Evolutionary conservation across 108 stramenopile species (phyloP).

Genomic region (Seminavis robusta): DNA sequence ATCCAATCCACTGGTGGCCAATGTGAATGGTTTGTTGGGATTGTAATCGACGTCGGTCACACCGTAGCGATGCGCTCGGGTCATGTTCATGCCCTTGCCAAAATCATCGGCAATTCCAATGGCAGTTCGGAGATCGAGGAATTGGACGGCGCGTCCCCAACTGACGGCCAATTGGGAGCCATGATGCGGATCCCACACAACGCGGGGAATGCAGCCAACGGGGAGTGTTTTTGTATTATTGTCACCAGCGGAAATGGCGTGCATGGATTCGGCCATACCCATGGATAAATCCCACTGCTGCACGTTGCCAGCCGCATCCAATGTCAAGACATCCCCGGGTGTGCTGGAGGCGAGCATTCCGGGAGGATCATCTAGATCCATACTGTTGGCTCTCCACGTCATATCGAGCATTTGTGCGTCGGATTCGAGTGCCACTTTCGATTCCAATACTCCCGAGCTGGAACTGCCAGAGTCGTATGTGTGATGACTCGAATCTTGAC

Average conservation of each 20-base stretch:
- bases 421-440: no score
- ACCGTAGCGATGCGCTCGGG: slow-evolving; percentile 72
- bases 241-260: background rate
- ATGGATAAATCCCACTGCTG: slow-evolving; percentile 27
- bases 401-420: no score
- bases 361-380: no score
- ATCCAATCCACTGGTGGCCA: slow-evolving; percentile 90
- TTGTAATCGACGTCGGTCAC: slow-evolving; percentile 90
- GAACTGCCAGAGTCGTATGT: no score
- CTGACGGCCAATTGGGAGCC: slow-evolving; percentile 39
- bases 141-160: slow-evolving; percentile 26
- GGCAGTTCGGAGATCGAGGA: slow-evolving; percentile 59
- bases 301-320: slow-evolving; percentile 18
- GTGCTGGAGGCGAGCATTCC: no score
- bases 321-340: slow-evolving; percentile 20
- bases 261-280: slow-evolving; percentile 5
- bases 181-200: slow-evolving; percentile 84
- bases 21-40: slow-evolving; percentile 87
- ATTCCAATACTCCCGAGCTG: no score
- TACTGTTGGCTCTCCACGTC: no score
- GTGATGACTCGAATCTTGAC: background rate
- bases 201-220: slow-evolving; percentile 66
- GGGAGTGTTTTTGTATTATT: background rate
- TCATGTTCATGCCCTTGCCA: no score
- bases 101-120: slow-evolving; percentile 25